Base-by-base conservation (phyloP, 192 early-diverging fungal species). In the Coemansia sp. region DNA sequence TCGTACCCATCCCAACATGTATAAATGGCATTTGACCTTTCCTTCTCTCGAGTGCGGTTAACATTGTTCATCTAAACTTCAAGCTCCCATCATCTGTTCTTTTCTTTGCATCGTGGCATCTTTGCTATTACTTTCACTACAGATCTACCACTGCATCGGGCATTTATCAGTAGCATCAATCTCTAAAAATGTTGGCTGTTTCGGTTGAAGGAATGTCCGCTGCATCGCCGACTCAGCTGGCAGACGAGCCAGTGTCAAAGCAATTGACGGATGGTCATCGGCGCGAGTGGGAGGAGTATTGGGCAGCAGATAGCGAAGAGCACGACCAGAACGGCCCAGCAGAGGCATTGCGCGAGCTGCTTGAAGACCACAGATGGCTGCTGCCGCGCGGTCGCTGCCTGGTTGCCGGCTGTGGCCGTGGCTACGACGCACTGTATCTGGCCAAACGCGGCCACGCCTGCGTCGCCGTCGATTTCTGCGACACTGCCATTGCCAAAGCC, bases 341-440 rank as follows among this genome's bases (percentile, higher is more conserved):
- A 3, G 67, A 69, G 38, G 79, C 79, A 3, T 62, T 82, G 50
- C 60, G 62, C 8, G 69, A 82, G 60, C 66, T 82, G 27, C 56
- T 82, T 17, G 79, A 75, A 39, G 66, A 69, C 21, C 69, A 69
- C 29, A 60, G 69, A 21, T 82, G 73, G 73, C 66, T 73, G 45
- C 58, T 82, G 54, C 79, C 79, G n/a, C 65, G 61, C 12, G 77
- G 77, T 11, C 68, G 77, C 15, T 73, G 71, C 37, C 65, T 80
- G 57, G 62, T 80, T 8, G 68, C 77, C 9, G 77, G 77, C 14
- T 80, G 77, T 64, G 77, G 77, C n/a, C 61, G 65, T 23, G 88
- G 91, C 7, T 83, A 89, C 57, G 93, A 95, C 67, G 89, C 91
- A n/a, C 64, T 89, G 64, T 88, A 82, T 58, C 67, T 93, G 39